Conservation (phyloP, 2,329 filamentous ascomycete genomes). For the Harringtonia aguacate region DNA sequence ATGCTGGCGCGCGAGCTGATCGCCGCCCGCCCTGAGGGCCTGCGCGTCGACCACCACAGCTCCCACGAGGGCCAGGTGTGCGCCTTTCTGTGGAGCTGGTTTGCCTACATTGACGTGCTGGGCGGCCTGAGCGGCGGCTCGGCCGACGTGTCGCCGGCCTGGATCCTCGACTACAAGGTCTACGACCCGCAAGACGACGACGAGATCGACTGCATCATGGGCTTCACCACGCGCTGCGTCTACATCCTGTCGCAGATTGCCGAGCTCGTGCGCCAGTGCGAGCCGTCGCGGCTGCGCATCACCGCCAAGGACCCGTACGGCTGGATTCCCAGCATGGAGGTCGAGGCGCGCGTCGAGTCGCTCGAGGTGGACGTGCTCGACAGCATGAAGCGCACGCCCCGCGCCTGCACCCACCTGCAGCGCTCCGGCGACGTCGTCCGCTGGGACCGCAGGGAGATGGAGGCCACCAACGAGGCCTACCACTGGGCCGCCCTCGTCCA, state of each 20-base stretch:
- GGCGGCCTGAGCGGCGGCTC: conserved; percentile 55
- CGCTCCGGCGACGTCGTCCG: conserved; percentile 37
- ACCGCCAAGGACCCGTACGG: conserved; percentile 1
- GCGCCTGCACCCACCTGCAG: conserved; percentile 35
- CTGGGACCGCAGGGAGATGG: conserved; percentile 53
- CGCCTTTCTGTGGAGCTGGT: conserved; percentile 72
- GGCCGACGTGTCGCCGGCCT: conserved; percentile 36
- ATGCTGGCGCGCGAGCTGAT: conserved; percentile 68
- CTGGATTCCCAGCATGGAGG: conserved; percentile 47
- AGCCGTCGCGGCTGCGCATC: conserved; percentile 21
- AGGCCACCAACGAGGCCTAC: conserved; percentile 66
- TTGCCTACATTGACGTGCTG: conserved; percentile 73
- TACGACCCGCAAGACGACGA: conserved; percentile 46
- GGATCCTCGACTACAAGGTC: conserved; percentile 39
- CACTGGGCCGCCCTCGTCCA: conserved; percentile 72
- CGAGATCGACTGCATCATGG: conserved; percentile 72
- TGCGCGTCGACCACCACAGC: conserved; percentile 35
- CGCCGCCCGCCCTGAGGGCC: conserved; percentile 40
- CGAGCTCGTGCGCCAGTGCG: conserved; percentile 58
- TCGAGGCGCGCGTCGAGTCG: conserved; percentile 43
- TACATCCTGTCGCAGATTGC: conserved; percentile 62
- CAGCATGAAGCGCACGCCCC: conserved; percentile 33
- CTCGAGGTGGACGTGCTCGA: conserved; percentile 52
- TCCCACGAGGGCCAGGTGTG: conserved; percentile 46
- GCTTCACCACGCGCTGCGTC: conserved; percentile 64